These are phyloP conservation scores for Pelargonium myrrhifolium DNA, from an alignment of 441 rosid species.

Conservation along the genomic window DNA sequence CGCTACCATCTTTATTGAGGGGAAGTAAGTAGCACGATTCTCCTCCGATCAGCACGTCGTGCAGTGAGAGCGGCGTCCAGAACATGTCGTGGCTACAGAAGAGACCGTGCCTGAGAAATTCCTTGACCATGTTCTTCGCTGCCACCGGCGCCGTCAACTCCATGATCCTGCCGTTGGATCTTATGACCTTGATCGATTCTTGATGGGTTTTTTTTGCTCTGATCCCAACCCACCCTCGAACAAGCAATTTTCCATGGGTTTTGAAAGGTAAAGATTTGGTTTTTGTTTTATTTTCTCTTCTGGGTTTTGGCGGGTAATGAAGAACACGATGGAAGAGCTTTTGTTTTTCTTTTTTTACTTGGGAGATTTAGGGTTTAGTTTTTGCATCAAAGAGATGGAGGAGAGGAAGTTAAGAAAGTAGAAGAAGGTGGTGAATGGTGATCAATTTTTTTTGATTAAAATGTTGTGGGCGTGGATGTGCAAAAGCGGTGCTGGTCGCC, in stretches of 20 bases:
- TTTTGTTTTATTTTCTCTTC: too few relatives aligned
- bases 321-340: too few relatives aligned
- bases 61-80: neutral
- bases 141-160: neutral
- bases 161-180: conserved; percentile 1
- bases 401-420: neutral
- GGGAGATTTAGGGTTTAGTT: too few relatives aligned
- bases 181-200: neutral
- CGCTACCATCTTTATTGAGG: neutral
- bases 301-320: too few relatives aligned
- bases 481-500: too few relatives aligned
- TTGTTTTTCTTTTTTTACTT: too few relatives aligned
- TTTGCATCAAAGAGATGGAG: too few relatives aligned
- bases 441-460: too few relatives aligned
- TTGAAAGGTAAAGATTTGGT: too few relatives aligned
- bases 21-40: neutral
- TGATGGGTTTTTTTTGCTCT: neutral
- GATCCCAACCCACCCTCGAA: neutral
- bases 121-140: neutral
- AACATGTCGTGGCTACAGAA: neutral
- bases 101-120: neutral
- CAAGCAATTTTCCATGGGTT: neutral
- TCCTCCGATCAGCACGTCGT: neutral
- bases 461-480: too few relatives aligned
- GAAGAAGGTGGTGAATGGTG: neutral